These are phyloP conservation scores for Soucietia sequanensis DNA, from an alignment of 805 yeast genomes.

Conservation along the genomic window DNA sequence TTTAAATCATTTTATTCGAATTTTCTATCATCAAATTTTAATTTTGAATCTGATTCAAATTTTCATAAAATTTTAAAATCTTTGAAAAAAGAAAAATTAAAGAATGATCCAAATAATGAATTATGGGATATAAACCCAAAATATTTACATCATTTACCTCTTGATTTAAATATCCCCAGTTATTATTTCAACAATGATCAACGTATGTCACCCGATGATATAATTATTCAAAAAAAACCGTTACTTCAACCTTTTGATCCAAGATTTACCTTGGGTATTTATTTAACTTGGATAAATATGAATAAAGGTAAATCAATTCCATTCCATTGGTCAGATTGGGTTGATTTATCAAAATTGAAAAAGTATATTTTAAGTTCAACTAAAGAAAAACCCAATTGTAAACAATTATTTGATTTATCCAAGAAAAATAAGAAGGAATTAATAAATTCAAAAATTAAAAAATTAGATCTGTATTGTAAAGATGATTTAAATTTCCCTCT, in stretches of 20 bases:
- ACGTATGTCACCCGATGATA: too few relatives aligned
- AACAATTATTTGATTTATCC: constrained; percentile 17
- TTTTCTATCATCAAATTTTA: constrained; percentile 14
- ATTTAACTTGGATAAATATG: constrained; percentile 38
- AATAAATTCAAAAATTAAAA: constrained; percentile 6
- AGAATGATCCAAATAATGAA: constrained; percentile 12
- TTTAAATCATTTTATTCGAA: constrained; percentile 16
- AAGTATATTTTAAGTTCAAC: constrained; percentile 17
- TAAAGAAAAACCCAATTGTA: constrained; percentile 13
- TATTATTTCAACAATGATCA: constrained; percentile 7
- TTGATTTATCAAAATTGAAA: constrained; percentile 44
- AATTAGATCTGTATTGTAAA: constrained; percentile 18
- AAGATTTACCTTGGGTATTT: constrained; percentile 51
- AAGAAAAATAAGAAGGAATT: constrained; percentile 6
- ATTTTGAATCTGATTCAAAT: constrained; percentile 12
- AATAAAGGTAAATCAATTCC: constrained; percentile 22
- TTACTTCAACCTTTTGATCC: constrained; percentile 46
- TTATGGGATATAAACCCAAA: constrained; percentile 22
- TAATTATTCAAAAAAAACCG: constrained; percentile 15
- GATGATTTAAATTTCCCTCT: constrained; percentile 13
- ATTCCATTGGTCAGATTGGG: constrained; percentile 63
- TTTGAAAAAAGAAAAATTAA: constrained; percentile 12
- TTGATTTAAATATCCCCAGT: constrained; percentile 15
- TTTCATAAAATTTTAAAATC: constrained; percentile 10
- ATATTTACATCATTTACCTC: constrained; percentile 7